A percentile compares a stretch with the other conserved stretches of the same genome.
phyloP scores from a whole-genome alignment of 2,329 filamentous ascomycete genomes.

The Thielaviopsis euricoi region DNA sequence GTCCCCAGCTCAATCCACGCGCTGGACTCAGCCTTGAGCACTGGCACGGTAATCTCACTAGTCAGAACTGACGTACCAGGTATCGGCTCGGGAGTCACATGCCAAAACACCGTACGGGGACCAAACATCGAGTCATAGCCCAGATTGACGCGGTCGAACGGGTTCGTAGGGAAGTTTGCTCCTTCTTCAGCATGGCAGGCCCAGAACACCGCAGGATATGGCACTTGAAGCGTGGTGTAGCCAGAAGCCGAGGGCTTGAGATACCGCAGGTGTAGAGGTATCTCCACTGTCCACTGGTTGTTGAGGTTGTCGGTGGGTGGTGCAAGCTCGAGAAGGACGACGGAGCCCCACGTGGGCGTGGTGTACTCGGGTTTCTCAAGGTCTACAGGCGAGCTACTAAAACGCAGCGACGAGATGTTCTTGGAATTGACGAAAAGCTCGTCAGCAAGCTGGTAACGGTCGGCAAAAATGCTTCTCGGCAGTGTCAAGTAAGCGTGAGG shows the following conservation, averaged over 20 bases:
- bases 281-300: conserved; percentile 44
- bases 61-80: conserved; percentile 22
- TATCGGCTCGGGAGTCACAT: conserved; percentile 32
- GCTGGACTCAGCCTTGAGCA: conserved; percentile 38
- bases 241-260: conserved; percentile 44
- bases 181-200: conserved; percentile 55
- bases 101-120: conserved; percentile 66
- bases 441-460: conserved; percentile 71
- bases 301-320: conserved; percentile 26
- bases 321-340: conserved; percentile 57
- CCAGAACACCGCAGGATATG: conserved; percentile 82
- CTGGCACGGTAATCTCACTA: conserved; percentile 45
- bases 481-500: conserved; percentile 71
- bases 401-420: conserved; percentile 52
- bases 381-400: conserved; percentile 62
- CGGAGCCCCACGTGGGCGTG: conserved; percentile 61
- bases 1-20: conserved; percentile 38
- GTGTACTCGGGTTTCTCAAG: conserved; percentile 82
- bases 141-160: conserved; percentile 72
- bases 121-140: conserved; percentile 74
- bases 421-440: conserved; percentile 65
- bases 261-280: conserved; percentile 80
- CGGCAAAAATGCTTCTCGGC: conserved; percentile 65
- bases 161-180: conserved; percentile 55
- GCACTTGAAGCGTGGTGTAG: conserved; percentile 39